Conservation (phyloP, 2,329 filamentous ascomycete species). For the Leptodontidium sp. region DNA sequence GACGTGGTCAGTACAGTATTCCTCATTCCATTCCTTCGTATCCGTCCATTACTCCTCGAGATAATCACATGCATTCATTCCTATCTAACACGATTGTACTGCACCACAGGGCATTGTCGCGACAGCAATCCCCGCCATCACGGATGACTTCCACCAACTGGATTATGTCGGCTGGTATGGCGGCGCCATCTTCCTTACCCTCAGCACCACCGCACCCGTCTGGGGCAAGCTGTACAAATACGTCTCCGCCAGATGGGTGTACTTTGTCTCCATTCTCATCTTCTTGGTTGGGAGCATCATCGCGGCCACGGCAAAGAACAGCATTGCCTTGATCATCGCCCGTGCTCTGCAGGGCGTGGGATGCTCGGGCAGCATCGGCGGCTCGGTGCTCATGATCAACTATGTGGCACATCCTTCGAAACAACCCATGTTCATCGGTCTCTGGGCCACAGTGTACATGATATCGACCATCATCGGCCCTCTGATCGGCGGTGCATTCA, state of each 20-base stretch:
- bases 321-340: conserved; percentile 43
- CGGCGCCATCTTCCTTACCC: conserved; percentile 40
- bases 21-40: background rate
- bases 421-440: conserved; percentile 43
- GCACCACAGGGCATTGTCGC: conserved; percentile 22
- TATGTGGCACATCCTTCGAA: conserved; percentile 44
- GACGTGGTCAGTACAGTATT: conserved; percentile 5
- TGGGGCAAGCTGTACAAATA: conserved; percentile 41
- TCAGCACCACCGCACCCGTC: conserved; percentile 30
- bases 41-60: background rate
- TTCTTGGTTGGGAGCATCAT: conserved; percentile 45
- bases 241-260: conserved; percentile 37
- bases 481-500: conserved; percentile 46
- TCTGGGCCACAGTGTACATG: conserved; percentile 36
- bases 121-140: conserved; percentile 24
- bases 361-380: conserved; percentile 43
- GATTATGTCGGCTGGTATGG: conserved; percentile 55
- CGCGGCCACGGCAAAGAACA: conserved; percentile 42
- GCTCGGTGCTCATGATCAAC: conserved; percentile 52
- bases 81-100: background rate
- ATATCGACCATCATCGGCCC: conserved; percentile 41
- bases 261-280: conserved; percentile 37
- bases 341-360: conserved; percentile 44
- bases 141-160: conserved; percentile 21
- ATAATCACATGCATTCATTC: background rate